Base-by-base conservation (phyloP, 257 asterid species). In the Cruciata laevipes region DNA sequence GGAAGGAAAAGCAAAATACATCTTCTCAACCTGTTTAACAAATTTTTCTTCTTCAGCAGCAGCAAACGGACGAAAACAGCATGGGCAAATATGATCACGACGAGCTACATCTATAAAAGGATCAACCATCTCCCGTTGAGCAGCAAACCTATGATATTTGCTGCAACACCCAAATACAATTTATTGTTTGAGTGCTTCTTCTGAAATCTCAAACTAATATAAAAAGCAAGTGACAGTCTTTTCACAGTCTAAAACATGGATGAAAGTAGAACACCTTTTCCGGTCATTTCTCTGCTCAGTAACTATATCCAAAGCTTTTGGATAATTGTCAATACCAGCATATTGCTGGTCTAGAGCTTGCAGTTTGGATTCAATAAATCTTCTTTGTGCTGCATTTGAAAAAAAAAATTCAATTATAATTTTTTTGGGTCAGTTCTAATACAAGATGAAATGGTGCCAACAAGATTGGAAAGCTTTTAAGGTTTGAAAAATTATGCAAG, bases 21-120 rank as follows among this genome's bases (percentile, higher is more conserved):
- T 44, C 64, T 8, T 30, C 7, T 17, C 21, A 47, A 91, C 99
- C 95, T 90, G 86, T 75, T 83, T 84, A 78, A 94, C 88, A 79
- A 94, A 94, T 61, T 83, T 95, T 79, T 87, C 96, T 74, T 94
- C 99, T 87, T 94, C 99, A 69, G 72, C 79, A 59, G 89, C 77
- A 59, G 99, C 86, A 81, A 94, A 94, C 49, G 95, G 81, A 71
- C 99, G 89, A 59, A 88, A 92, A 78, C 99, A 94, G 83, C 95
- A 84, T 68, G 99, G 99, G 71, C 99, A 94, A 49, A 70, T 64
- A 83, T 94, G 99, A 80, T 85, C 77, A 79, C 90, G 83, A 74
- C 97, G 96, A 67, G 99, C 97, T 81, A 87, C 79, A 72, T 52
- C 77, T 81, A 84, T 92, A 74, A 84, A 86, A 51, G 99, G 95